These are phyloP conservation scores for Geotrichum histeridarum DNA, from an alignment of 1,139 yeast genomes.

Conservation along the genomic window DNA sequence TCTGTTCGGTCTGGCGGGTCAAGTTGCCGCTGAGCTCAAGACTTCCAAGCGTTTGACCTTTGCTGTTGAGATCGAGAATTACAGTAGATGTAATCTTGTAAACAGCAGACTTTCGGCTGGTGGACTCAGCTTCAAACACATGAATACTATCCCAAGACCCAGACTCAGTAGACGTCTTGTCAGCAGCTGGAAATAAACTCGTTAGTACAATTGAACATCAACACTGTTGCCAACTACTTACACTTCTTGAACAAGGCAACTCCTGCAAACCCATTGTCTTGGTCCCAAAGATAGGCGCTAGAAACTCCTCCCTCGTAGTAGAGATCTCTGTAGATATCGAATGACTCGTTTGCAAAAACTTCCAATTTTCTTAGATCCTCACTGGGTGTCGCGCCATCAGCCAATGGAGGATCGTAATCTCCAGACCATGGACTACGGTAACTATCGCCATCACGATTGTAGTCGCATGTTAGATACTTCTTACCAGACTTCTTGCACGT, in stretches of 20 bases:
- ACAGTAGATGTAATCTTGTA: conserved; percentile 86
- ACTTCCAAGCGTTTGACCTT: conserved; percentile 33
- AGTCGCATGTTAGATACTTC: conserved; percentile 80
- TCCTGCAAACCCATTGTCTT: conserved; percentile 71
- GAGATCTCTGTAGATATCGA: conserved; percentile 86
- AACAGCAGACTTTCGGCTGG: conserved; percentile 45
- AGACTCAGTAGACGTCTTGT: conserved; percentile 28
- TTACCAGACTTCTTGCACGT: conserved; percentile 59
- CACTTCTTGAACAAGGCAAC: conserved; percentile 78
- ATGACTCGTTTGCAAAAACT: conserved; percentile 77
- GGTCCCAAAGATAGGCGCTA: conserved; percentile 91
- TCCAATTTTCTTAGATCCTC: conserved; percentile 66
- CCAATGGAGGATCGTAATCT: conserved; percentile 62
- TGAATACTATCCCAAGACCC: conserved; percentile 92
- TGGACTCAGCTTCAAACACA: conserved; percentile 70
- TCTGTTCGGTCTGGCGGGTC: conserved; percentile 63
- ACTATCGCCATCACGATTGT: conserved; percentile 91
- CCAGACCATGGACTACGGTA: conserved; percentile 91
- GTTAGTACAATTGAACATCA: background rate
- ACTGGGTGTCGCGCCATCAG: conserved; percentile 70
- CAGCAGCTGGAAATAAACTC: background rate
- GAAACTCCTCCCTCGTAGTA: conserved; percentile 93
- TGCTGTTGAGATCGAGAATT: conserved; percentile 58
- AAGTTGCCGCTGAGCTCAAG: conserved; percentile 73
- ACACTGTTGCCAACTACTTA: conserved; percentile 25